Percentiles rank a stretch among this genome's conserved stretches.
Conservation (phyloP, 2,329 filamentous ascomycete genomes). For the Fusarium xylarioides region DNA sequence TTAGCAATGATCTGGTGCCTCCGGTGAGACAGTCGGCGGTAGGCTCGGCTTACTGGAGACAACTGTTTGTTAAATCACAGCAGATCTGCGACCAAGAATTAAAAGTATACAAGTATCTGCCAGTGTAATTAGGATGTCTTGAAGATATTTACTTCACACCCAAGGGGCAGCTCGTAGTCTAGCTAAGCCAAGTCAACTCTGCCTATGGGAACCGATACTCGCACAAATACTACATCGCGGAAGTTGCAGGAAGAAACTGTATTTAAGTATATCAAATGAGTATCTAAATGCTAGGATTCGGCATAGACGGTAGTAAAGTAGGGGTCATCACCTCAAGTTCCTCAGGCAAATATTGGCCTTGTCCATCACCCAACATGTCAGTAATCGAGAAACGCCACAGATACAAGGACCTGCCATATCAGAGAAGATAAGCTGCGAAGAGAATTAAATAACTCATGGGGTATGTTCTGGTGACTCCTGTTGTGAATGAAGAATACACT, state of each 20-base stretch:
- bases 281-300: fast-evolving
- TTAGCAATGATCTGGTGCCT: too few relatives aligned
- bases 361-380: neutral
- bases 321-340: neutral
- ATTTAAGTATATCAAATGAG: fast-evolving
- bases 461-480: neutral
- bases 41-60: neutral
- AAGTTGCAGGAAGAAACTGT: fast-evolving
- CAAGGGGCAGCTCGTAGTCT: neutral
- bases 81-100: too few relatives aligned
- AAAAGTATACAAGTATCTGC: too few relatives aligned
- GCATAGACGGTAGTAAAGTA: fast-evolving
- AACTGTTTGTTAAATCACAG: neutral
- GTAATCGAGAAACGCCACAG: neutral
- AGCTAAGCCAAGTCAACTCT: neutral
- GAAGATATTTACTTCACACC: too few relatives aligned
- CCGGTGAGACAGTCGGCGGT: fast-evolving
- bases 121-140: too few relatives aligned
- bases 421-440: fast-evolving
- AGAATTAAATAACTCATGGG: fast-evolving
- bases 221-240: neutral
- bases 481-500: neutral
- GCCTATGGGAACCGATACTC: neutral
- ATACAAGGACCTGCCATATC: fast-evolving
- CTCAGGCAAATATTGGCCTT: neutral